Evolutionary conservation across 169 alveolate species (phyloP), one percentile per base, ranked within the genome.

Genomic region (Amoebophrya sp.): DNA sequence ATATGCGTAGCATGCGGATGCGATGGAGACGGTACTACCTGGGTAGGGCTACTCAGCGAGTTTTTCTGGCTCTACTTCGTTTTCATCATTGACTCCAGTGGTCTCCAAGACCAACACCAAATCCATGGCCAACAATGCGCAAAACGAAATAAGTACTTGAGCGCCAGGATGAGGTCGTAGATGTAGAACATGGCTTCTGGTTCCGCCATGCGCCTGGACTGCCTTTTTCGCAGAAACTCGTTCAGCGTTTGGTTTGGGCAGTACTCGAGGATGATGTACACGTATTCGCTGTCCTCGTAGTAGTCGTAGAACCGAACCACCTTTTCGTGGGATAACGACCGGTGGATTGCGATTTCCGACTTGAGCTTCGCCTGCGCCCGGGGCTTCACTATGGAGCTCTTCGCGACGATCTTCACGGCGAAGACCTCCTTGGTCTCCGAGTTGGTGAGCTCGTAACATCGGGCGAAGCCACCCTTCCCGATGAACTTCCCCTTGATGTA

Each of bases 401-500:
- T 96, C 1, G 95, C 91, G 29, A 96, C 94, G 4, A 95, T 92
- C 94, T 96, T 96, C 0, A 94, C 95, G 26, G 98, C 98, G 39
- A 88, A 94, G 34, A 90, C 48, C 91, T 94, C 89, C 39, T 92
- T 93, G 40, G 95, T 95, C 90, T 95, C 95, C 89, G 90, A 48
- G 70, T 93, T 90, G 26, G 90, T 91, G 38, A 95, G 88, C 92
- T 95, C 96, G 91, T 93, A 94, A 69, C 95, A 93, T 91, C 94
- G 91, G 29, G 96, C 97, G 91, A 96, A 96, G 38, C 97, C 97
- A 89, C 97, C 97, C 91, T 96, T 96, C 41, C 97, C 97, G 89
- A 96, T 90, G 41, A 93, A 91, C 34, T 58, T 58, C 5, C 78
- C 78, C 78, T 58, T 58, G 7, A n/a, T 58, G 23, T 58, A 58